Base-by-base conservation (phyloP, 179 eudicot species). In the Heliamphora pulchella region DNA sequence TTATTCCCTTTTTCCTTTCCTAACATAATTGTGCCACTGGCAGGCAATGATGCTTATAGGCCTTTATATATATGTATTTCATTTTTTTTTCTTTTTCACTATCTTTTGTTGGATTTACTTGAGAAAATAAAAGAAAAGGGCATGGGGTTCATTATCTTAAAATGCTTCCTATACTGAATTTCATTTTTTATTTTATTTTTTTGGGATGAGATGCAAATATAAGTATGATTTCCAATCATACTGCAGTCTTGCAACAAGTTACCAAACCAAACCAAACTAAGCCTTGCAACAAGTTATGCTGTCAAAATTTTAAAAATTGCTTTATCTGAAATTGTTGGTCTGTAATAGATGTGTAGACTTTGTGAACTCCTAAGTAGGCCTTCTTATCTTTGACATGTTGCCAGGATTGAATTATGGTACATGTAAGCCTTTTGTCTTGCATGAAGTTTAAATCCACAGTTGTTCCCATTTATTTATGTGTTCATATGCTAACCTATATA, bases 391-490 rank as follows among this genome's bases (percentile, higher is more conserved):
- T 58, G 76, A 54, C 10, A 7, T 53, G 39, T 48, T 74, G 20
- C 22, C 47, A n/a, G 53, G 39, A 57, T 75, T 41, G n/a, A 43
- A 11, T 63, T 18, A 62, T 63, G 58, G 58, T 47, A 51, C 59
- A 63, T 50, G 43, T 5, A 64, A 63, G 31, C 71, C 70, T 77
- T 15, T 77, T 77, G 47, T 22, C 31, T 5, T 41, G 62, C 78
- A 31, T 57, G 64, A 31, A 54, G 48, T 39, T 75, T 39, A 48
- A 3, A 1, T 10, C 48, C 15, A 4, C 14, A 15, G 22, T 17
- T 75, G 13, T 75, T 57, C 41, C 51, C 66, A 8, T 61, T 7
- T 11, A 58, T 3, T 76, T 50, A 51, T 78, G 8, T 4, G 20
- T 78, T 78, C 9, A 9, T 39, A 2, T 43, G 39, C 51, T 54